Evolutionary conservation across 2,329 filamentous ascomycete species (phyloP).

Genomic region (Ilyonectria robusta): DNA sequence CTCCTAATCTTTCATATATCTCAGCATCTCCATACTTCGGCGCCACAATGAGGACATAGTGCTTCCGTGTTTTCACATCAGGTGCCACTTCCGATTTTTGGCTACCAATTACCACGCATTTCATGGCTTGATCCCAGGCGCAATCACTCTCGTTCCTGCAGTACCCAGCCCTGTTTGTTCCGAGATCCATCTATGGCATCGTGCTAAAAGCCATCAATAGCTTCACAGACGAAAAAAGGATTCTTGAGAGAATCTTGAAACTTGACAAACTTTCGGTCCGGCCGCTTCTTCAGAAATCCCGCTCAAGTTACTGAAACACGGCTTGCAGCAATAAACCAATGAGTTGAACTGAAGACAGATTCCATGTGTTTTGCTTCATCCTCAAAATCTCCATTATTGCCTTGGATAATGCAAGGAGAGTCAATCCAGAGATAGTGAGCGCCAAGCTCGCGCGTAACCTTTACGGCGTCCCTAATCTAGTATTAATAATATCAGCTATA

Average conservation of each 20-base stretch:
- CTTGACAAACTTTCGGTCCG: constrained; percentile 7
- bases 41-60: constrained; percentile 14
- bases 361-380: constrained; percentile 12
- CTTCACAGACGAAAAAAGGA: constrained; percentile 28
- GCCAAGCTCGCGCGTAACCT: not conserved
- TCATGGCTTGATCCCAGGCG: not conserved
- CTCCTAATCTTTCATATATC: constrained; percentile 24
- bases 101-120: constrained; percentile 28
- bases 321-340: constrained; percentile 17
- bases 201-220: constrained; percentile 33
- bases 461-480: no score
- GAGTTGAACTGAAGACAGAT: constrained; percentile 3
- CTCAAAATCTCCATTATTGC: constrained; percentile 10
- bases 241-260: not conserved
- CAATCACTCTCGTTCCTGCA: constrained; percentile 21
- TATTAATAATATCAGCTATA: no score
- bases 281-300: constrained; percentile 18
- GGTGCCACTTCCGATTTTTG: constrained; percentile 2
- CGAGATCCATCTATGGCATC: constrained; percentile 29
- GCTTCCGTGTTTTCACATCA: not conserved
- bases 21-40: not conserved
- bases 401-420: constrained; percentile 20
- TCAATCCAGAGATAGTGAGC: constrained; percentile 19
- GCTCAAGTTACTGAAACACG: constrained; percentile 6
- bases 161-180: constrained; percentile 29